Evolutionary conservation across 2,329 filamentous ascomycete genomes (phyloP).

Genomic region (Fusarium domesticum): DNA sequence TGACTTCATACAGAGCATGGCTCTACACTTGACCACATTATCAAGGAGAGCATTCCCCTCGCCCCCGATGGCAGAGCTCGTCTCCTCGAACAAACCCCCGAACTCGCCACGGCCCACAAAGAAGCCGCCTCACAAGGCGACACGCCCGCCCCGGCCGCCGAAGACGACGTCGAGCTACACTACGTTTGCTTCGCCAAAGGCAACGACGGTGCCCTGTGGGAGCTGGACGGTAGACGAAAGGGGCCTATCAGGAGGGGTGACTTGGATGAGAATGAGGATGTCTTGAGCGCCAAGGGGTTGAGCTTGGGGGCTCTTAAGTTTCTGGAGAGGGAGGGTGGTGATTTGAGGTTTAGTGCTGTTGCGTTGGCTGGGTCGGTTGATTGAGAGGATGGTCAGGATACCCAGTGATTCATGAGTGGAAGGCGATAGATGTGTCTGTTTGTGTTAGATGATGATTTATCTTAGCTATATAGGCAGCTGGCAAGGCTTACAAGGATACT

Average conservation of each 20-base stretch:
- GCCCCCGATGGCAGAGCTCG: slow-evolving; percentile 63
- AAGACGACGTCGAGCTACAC: slow-evolving; percentile 86
- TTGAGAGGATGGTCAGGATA: slow-evolving; percentile 29
- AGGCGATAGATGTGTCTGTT: not conserved
- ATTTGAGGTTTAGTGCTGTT: slow-evolving; percentile 58
- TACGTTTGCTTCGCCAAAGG: slow-evolving; percentile 92
- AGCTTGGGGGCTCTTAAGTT: slow-evolving; percentile 62
- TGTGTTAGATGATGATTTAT: too few species aligned
- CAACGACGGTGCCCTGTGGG: slow-evolving; percentile 60
- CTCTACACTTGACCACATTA: slow-evolving; percentile 61
- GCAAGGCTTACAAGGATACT: not conserved
- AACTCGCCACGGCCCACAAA: slow-evolving; percentile 74
- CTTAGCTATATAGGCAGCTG: not conserved
- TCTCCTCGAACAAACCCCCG: slow-evolving; percentile 72
- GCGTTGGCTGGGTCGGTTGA: slow-evolving; percentile 52
- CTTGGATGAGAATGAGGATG: slow-evolving; percentile 62
- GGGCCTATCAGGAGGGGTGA: slow-evolving; percentile 55
- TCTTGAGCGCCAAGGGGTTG: slow-evolving; percentile 72
- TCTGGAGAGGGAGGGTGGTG: slow-evolving; percentile 52
- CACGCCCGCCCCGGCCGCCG: slow-evolving; percentile 71
- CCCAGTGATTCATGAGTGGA: slow-evolving; percentile 4
- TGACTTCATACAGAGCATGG: slow-evolving; percentile 37
- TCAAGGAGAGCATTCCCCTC: slow-evolving; percentile 68
- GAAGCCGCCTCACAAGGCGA: slow-evolving; percentile 74
- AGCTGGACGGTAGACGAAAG: slow-evolving; percentile 58